phyloP scores from a whole-genome alignment of 1,284 basidiomycete species.

The Coniophora puteana region DNA sequence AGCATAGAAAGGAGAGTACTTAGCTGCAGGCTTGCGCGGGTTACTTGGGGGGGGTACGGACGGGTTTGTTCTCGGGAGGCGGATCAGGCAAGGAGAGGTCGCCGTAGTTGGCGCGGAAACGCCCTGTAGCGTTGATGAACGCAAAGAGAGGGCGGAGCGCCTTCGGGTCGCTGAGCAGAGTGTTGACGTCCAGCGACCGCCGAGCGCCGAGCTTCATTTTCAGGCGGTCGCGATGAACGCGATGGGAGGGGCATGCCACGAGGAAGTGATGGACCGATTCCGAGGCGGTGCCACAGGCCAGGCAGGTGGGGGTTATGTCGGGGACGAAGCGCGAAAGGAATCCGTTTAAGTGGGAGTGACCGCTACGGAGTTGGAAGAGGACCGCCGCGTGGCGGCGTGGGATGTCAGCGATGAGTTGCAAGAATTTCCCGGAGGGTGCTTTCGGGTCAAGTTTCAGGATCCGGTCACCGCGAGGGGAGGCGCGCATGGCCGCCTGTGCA shows the following conservation, averaged over 20 bases:
- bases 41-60: not conserved
- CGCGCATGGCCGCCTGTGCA: not conserved
- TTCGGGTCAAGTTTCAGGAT: not conserved
- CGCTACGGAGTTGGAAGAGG: conserved; percentile 24
- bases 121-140: not conserved
- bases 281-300: conserved; percentile 8
- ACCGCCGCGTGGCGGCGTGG: conserved; percentile 10
- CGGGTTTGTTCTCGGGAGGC: no score
- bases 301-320: conserved; percentile 14
- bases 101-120: not conserved
- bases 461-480: not conserved
- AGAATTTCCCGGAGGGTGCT: not conserved
- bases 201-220: not conserved
- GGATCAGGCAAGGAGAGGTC: no score
- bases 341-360: conserved; percentile 20
- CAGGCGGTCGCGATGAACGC: not conserved
- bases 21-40: no score
- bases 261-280: conserved; percentile 24
- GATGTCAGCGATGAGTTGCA: conserved; percentile 3
- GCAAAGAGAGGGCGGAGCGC: not conserved
- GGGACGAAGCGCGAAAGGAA: conserved; percentile 19
- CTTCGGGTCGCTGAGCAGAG: not conserved
- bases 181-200: not conserved
- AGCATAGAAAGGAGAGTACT: no score
- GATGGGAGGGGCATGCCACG: conserved; percentile 15